Evolutionary conservation across 176 grass and related monocot species (phyloP).

Genomic region (Aechmea fasciata): DNA sequence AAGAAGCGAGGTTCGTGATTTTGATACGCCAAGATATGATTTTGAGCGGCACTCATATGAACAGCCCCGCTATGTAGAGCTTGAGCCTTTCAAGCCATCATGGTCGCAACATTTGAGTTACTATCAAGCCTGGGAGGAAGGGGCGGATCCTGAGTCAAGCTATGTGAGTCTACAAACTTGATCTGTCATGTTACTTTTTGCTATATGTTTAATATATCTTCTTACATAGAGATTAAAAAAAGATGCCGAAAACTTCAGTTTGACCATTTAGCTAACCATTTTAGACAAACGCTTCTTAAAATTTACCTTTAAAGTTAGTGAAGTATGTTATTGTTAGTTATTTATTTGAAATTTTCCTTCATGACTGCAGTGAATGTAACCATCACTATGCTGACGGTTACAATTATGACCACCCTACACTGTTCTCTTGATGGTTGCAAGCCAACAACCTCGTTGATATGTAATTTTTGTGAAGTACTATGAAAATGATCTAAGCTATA

Average conservation of each 20-base stretch:
- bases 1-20: conserved; percentile 22
- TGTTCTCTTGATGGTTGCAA: too few species aligned
- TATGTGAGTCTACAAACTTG: conserved; percentile 41
- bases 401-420: too few species aligned
- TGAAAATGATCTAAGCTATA: too few species aligned
- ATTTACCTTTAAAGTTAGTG: too few species aligned
- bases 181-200: neutral
- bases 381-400: too few species aligned
- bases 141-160: conserved; percentile 20
- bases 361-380: too few species aligned
- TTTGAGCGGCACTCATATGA: conserved; percentile 29
- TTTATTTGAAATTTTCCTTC: too few species aligned
- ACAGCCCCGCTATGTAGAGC: conserved; percentile 17
- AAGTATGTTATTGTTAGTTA: too few species aligned
- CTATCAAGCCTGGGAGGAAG: conserved; percentile 36
- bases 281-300: too few species aligned
- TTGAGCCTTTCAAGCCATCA: conserved; percentile 47
- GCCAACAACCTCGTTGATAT: too few species aligned
- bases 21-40: conserved; percentile 17
- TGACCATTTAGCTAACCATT: too few species aligned
- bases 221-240: neutral
- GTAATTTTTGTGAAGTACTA: too few species aligned
- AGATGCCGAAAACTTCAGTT: neutral
- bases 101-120: conserved; percentile 47
- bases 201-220: neutral